phyloP scores from a whole-genome alignment of 805 yeast genomes.

The Metschnikowia reukaufii region DNA sequence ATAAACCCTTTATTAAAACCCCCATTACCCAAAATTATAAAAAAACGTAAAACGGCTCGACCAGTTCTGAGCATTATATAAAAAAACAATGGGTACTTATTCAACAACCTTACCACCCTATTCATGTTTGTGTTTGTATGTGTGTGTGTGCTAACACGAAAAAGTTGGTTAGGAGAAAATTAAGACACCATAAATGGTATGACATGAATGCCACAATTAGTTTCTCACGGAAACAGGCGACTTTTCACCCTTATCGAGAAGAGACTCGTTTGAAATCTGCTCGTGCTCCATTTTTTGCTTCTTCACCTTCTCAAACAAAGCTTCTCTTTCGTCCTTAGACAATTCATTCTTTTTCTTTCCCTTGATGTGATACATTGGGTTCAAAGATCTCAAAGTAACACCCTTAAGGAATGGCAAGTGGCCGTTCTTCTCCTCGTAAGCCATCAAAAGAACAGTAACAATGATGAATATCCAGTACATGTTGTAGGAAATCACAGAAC shows the following conservation, averaged over 20 bases:
- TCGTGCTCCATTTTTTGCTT: constrained; percentile 17
- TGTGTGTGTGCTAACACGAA: constrained; percentile 6
- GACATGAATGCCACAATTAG: background rate
- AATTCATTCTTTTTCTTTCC: constrained; percentile 62
- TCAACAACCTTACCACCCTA: background rate
- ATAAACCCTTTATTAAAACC: constrained; percentile 1
- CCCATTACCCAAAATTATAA: background rate
- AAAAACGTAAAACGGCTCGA: background rate
- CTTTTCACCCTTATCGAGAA: constrained; percentile 7
- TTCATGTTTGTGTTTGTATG: constrained; percentile 14
- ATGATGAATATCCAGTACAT: constrained; percentile 80
- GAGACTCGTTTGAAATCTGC: background rate
- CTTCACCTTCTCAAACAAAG: constrained; percentile 44
- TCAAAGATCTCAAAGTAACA: constrained; percentile 48
- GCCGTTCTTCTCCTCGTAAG: constrained; percentile 81
- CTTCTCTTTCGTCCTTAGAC: constrained; percentile 49
- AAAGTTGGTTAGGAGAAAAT: too few relatives aligned
- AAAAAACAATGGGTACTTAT: too few relatives aligned
- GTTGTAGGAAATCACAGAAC: constrained; percentile 87
- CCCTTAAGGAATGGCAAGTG: constrained; percentile 64
- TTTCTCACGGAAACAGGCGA: constrained; percentile 9
- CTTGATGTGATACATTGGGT: constrained; percentile 74
- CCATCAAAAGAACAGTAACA: constrained; percentile 55
- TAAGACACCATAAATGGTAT: too few relatives aligned
- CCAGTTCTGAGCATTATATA: background rate